Conservation (phyloP, 2,329 filamentous ascomycete species). For the Chaetomium sp. region DNA sequence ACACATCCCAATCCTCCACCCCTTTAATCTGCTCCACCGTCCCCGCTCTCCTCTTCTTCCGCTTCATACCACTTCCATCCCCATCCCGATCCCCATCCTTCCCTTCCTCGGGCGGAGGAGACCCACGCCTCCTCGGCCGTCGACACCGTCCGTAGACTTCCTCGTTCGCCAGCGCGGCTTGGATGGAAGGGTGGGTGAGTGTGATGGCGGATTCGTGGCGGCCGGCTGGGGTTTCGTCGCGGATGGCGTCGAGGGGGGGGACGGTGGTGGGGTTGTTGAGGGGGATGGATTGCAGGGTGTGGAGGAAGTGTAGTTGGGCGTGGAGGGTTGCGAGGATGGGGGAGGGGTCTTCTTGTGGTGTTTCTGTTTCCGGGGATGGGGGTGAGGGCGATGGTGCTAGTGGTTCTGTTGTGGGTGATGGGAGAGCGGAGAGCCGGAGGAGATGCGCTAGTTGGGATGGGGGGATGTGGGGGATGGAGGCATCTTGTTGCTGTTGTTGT, state of each 20-base stretch:
- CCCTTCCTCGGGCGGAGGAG: constrained; percentile 17
- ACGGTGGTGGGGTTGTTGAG: constrained; percentile 58
- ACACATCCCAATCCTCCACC: constrained; percentile 62
- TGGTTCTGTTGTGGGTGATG: constrained; percentile 57
- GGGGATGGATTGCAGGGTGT: constrained; percentile 65
- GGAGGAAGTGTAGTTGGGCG: constrained; percentile 86
- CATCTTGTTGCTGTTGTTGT: constrained; percentile 20
- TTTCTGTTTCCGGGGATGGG: too few relatives aligned
- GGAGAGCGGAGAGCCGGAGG: constrained; percentile 81
- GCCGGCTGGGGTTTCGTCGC: constrained; percentile 65
- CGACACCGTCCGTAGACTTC: constrained; percentile 50
- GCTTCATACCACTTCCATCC: not conserved
- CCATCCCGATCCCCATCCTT: not conserved
- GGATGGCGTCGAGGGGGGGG: constrained; percentile 67
- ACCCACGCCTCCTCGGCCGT: constrained; percentile 33
- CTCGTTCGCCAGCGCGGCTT: constrained; percentile 53
- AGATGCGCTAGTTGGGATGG: constrained; percentile 71
- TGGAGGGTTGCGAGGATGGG: constrained; percentile 68
- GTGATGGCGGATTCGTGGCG: constrained; percentile 52
- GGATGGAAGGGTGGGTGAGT: constrained; percentile 39
- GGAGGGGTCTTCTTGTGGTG: constrained; percentile 52
- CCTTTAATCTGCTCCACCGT: constrained; percentile 32
- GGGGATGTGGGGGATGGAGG: constrained; percentile 40
- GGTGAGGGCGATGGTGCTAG: too few relatives aligned
- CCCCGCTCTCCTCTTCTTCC: not conserved